Evolutionary conservation across 768 basidiomycete species (phyloP).

Genomic region (Termitomyces heimii): DNA sequence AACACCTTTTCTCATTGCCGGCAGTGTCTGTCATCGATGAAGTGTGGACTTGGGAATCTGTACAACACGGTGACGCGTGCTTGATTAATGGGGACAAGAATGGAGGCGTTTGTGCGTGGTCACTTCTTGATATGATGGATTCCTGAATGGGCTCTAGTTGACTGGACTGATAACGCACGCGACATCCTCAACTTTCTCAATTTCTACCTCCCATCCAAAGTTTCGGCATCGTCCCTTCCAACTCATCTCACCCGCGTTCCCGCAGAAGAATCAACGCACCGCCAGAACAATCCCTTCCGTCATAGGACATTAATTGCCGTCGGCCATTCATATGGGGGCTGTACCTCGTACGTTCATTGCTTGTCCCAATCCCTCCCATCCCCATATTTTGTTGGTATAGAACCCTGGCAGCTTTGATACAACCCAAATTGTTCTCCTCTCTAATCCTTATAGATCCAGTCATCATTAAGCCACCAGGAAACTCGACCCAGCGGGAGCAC

Average conservation of each 20-base stretch:
- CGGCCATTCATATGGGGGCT: constrained; percentile 86
- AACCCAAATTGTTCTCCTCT: constrained; percentile 63
- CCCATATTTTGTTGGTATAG: background rate
- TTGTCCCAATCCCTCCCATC: background rate
- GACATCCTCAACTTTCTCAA: constrained; percentile 76
- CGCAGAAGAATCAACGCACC: constrained; percentile 29
- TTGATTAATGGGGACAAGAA: constrained; percentile 56
- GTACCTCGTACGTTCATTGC: constrained; percentile 50
- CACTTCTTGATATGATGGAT: background rate
- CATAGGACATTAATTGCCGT: constrained; percentile 56
- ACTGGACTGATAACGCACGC: constrained; percentile 73
- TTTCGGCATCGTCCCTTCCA: constrained; percentile 34
- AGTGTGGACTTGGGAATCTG: constrained; percentile 82
- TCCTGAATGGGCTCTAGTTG: constrained; percentile 35
- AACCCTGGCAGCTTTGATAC: constrained; percentile 55
- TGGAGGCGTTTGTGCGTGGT: constrained; percentile 51
- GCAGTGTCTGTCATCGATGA: constrained; percentile 41
- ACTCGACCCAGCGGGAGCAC: constrained; percentile 3
- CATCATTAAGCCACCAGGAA: constrained; percentile 30
- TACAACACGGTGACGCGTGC: constrained; percentile 83
- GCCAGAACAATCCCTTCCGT: constrained; percentile 42
- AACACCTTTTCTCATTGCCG: constrained; percentile 39
- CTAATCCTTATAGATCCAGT: constrained; percentile 80
- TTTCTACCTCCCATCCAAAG: constrained; percentile 52
- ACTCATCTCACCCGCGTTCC: constrained; percentile 48